Base-by-base conservation (phyloP, 2,329 filamentous ascomycete species). In the Calcarisporium arbuscula region DNA sequence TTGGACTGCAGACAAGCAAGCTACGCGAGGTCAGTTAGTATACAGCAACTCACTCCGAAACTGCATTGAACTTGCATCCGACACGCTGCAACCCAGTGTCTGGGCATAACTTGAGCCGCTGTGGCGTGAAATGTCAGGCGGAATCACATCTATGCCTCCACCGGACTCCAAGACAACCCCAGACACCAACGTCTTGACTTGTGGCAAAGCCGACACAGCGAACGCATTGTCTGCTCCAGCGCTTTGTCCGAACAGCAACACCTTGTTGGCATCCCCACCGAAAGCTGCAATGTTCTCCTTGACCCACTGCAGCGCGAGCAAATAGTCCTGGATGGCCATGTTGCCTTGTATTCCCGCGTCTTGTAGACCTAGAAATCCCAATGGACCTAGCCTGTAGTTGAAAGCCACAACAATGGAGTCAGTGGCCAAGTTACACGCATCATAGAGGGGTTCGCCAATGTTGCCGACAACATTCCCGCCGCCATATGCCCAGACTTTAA, bases 231-330 rank as follows among this genome's bases (percentile, higher is more conserved):
- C 32, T 6, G 20, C 35, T 5, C 41, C 41, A 19, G 41, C 35
- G 19, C 38, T 41, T 20, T 43, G 35, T 6, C 38, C 41, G 14
- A 43, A 49, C 4, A 43, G 37, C 9, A 62, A 64, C 18, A 70
- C 59, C 32, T 62, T 60, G 9, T 46, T 41, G 0, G 58, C 28
- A 41, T 71, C 58, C 8, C 68, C 68, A 5, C 58, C 59, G 39
- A 69, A 44, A 6, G 36, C 32, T 6, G 16, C 39, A 22, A 46
- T 41, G 15, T 48, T 47, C 7, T 28, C 20, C 19, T 42, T 39
- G 3, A 44, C 38, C 42, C 42, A 44, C 12, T 26, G 21, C 5
- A 44, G 23, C 5, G 42, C 42, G 10, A 33, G 32, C 5, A 44
- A 19, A 16, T 38, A 36, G 20, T 44, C 42, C 18, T 41, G 40